phyloP scores from a whole-genome alignment of 495 filamentous ascomycete species.

The Aspergillus coremiiformis region DNA sequence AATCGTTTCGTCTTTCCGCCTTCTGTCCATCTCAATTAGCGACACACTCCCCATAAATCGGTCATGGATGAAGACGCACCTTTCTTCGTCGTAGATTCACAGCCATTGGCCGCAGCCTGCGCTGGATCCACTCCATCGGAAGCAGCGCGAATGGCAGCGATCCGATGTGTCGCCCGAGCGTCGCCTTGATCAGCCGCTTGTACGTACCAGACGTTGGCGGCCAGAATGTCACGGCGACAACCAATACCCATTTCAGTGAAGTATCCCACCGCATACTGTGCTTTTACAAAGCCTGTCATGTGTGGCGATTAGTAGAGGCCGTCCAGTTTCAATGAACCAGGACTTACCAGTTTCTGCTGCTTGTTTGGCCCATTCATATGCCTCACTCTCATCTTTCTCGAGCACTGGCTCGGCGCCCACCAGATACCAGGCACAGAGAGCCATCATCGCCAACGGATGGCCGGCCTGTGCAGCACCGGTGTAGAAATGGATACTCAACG shows the following conservation, averaged over 20 bases:
- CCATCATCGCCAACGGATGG: constrained; percentile 94
- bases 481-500: constrained; percentile 95
- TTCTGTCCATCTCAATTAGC: constrained; percentile 6
- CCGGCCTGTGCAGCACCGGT: constrained; percentile 80
- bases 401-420: constrained; percentile 89
- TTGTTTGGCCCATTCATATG: constrained; percentile 88
- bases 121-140: constrained; percentile 60
- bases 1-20: constrained; percentile 18
- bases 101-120: constrained; percentile 11
- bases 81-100: constrained; percentile 7
- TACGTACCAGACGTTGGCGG: constrained; percentile 98
- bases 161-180: constrained; percentile 73
- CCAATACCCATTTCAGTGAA: constrained; percentile 99
- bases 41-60: neutral
- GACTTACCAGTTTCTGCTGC: constrained; percentile 76
- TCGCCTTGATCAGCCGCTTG: constrained; percentile 91
- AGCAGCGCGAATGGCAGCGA: constrained; percentile 80
- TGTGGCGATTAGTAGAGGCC: neutral
- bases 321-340: neutral
- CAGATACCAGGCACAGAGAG: constrained; percentile 96
- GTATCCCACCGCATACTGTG: constrained; percentile 90
- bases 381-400: constrained; percentile 91
- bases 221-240: constrained; percentile 82
- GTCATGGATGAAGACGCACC: constrained; percentile 1
- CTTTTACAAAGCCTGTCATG: constrained; percentile 71